These are phyloP conservation scores for Amanita inopinata DNA, from an alignment of 768 basidiomycete species.

Conservation along the genomic window DNA sequence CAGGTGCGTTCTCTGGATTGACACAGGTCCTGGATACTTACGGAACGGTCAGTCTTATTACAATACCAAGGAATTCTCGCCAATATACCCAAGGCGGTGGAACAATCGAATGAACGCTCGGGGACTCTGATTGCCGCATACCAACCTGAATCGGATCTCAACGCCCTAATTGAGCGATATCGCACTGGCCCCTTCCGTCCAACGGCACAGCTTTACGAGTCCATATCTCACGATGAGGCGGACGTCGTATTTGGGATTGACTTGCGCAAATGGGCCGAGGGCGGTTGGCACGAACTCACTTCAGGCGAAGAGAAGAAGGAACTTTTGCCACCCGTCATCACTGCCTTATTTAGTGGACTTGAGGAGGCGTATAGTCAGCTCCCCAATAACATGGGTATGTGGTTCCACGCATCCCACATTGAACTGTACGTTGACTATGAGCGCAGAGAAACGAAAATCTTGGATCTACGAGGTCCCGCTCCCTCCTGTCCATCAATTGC, in stretches of 20 bases:
- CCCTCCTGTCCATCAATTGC: conserved; percentile 71
- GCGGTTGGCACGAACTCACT: conserved; percentile 54
- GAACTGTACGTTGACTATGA: background rate
- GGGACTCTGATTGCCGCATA: conserved; percentile 72
- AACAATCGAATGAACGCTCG: conserved; percentile 57
- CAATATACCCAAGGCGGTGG: conserved; percentile 60
- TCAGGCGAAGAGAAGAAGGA: conserved; percentile 52
- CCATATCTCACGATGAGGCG: conserved; percentile 68
- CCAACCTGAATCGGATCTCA: conserved; percentile 82
- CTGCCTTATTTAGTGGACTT: conserved; percentile 54
- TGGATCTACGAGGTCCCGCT: conserved; percentile 97
- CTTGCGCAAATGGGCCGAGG: conserved; percentile 83
- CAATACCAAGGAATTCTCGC: conserved; percentile 80
- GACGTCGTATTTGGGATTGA: conserved; percentile 92
- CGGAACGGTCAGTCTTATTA: conserved; percentile 45
- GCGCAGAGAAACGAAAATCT: conserved; percentile 68
- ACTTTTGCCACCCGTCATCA: conserved; percentile 63
- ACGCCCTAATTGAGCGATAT: conserved; percentile 83
- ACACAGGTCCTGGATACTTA: background rate
- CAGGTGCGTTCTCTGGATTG: conserved; percentile 33
- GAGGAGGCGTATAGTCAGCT: conserved; percentile 52
- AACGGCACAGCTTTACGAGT: conserved; percentile 76
- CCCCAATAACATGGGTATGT: conserved; percentile 54
- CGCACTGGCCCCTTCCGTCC: conserved; percentile 92
- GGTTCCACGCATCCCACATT: background rate